These are phyloP conservation scores for Candida pseudoglaebosa DNA, from an alignment of 805 yeast genomes.

Conservation along the genomic window DNA sequence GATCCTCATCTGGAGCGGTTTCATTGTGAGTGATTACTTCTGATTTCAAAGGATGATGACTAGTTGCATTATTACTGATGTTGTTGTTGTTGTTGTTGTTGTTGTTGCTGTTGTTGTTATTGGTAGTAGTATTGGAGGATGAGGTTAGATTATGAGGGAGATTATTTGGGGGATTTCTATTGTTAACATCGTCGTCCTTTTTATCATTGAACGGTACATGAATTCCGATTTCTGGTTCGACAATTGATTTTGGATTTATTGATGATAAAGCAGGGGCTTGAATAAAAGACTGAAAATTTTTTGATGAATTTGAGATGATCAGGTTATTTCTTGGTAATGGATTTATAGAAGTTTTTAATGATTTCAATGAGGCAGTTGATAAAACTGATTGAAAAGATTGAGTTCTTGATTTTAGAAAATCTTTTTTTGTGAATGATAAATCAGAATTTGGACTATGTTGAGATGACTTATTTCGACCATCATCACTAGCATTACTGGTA, in stretches of 20 bases:
- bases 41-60: not conserved
- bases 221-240: conserved; percentile 41
- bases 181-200: not conserved
- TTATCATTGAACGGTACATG: conserved; percentile 35
- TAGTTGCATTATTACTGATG: not conserved
- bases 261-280: conserved; percentile 44
- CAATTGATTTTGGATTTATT: conserved; percentile 25
- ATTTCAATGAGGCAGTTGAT: conserved; percentile 40
- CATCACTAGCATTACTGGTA: too few relatives aligned
- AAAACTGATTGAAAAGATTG: conserved; percentile 43
- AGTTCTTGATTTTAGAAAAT: conserved; percentile 32
- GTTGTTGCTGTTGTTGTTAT: not conserved
- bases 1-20: conserved; percentile 26
- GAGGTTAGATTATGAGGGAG: too few relatives aligned
- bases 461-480: too few relatives aligned
- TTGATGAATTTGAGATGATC: conserved; percentile 21
- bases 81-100: conserved; percentile 1
- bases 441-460: conserved; percentile 8
- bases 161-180: conserved; percentile 4
- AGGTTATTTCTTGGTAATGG: conserved; percentile 13
- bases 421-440: conserved; percentile 36
- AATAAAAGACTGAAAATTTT: conserved; percentile 42
- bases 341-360: conserved; percentile 19
- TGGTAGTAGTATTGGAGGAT: conserved; percentile 5
- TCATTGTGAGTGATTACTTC: conserved; percentile 1